phyloP scores from a whole-genome alignment of 768 basidiomycete species.

The Rhizopogon vulgaris region DNA sequence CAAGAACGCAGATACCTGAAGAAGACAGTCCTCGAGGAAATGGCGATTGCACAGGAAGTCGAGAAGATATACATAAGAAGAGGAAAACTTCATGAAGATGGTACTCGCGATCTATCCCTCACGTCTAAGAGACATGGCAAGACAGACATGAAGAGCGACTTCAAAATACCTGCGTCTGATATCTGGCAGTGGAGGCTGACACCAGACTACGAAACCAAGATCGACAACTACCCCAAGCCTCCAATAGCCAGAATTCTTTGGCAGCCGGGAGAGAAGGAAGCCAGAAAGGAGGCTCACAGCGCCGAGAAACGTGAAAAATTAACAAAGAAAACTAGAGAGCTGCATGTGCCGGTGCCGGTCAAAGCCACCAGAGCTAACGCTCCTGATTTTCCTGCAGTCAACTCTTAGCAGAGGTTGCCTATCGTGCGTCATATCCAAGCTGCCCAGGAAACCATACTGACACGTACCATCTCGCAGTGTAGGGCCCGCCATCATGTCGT shows the following conservation, averaged over 20 bases:
- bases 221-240: conserved; percentile 1
- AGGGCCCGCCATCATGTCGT: background rate
- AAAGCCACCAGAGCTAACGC: background rate
- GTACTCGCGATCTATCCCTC: background rate
- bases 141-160: background rate
- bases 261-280: background rate
- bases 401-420: background rate
- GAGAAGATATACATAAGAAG: conserved; percentile 13
- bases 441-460: background rate
- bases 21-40: conserved; percentile 15
- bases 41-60: conserved; percentile 10
- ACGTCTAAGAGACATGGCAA: conserved; percentile 1
- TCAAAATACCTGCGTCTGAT: background rate
- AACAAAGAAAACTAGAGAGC: background rate
- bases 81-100: conserved; percentile 6
- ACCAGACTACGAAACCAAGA: background rate
- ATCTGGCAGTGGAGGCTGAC: conserved; percentile 6
- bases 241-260: background rate
- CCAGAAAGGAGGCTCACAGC: background rate
- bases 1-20: conserved; percentile 16
- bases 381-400: background rate
- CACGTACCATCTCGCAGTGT: too few relatives aligned
- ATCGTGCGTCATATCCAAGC: background rate
- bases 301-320: background rate
- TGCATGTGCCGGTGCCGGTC: background rate